Conservation (phyloP, 345 rosid genomes). For the Anacardium occidentale region DNA sequence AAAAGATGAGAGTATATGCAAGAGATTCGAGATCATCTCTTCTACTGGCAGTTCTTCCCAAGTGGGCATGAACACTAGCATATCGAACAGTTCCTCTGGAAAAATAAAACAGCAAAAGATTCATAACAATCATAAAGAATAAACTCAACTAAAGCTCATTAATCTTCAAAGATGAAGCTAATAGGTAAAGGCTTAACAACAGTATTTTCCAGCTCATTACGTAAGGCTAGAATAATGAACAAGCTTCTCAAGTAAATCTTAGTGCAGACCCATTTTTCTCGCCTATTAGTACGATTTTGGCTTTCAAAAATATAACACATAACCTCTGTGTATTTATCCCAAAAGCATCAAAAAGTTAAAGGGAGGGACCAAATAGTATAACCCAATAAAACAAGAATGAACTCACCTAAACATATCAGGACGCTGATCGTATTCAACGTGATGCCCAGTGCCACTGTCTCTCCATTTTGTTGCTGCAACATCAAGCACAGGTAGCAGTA, state of each 20-base stretch:
- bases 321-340: not conserved
- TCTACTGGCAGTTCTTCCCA: slow-evolving; percentile 96
- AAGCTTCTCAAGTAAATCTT: not conserved
- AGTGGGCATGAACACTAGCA: slow-evolving; percentile 96
- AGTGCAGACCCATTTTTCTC: no score
- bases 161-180: not conserved
- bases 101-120: slow-evolving; percentile 16
- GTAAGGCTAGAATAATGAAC: not conserved
- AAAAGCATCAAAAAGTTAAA: not conserved
- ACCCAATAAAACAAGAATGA: slow-evolving; percentile 14
- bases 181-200: not conserved
- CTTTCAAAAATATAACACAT: not conserved
- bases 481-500: slow-evolving; percentile 15
- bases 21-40: slow-evolving; percentile 98
- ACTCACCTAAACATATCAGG: slow-evolving; percentile 95
- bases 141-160: not conserved
- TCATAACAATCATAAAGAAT: slow-evolving; percentile 1
- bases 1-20: slow-evolving; percentile 91
- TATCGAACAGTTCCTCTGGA: slow-evolving; percentile 95
- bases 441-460: slow-evolving; percentile 68
- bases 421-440: slow-evolving; percentile 97
- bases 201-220: not conserved
- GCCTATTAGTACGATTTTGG: not conserved
- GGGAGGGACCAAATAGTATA: not conserved
- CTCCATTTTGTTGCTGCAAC: slow-evolving; percentile 91